Base-by-base conservation (phyloP, 2,329 filamentous ascomycete genomes). In the Paecilomyces fulvus region DNA sequence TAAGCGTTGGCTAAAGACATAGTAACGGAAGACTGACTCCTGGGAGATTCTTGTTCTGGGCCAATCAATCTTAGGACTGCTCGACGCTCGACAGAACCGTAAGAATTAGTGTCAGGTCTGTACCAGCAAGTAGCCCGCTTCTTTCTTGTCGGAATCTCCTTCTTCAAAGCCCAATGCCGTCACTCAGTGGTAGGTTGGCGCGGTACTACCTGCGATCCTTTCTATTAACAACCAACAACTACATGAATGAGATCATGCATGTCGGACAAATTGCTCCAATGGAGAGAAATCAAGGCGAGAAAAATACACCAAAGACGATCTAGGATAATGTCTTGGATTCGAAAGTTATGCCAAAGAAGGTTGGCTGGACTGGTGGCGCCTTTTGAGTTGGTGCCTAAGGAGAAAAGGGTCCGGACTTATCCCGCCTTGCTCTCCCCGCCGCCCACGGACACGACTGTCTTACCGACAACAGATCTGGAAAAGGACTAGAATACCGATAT, bases 1-100 rank as follows among this genome's bases (percentile, higher is more conserved):
- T 71, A 70, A 20, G 65, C 43, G 43, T 63, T 64, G 9, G 37
- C 17, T 3, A 49, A 25, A 14, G 37, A 43, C 37, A 67, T 69
- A 8, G 20, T 55, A 20, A 48, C 33, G n/a, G 37, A n/a, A 37
- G n/a, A 28, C 4, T 28, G n/a, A 28, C 4, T 28, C 25, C 25
- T 28, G 25, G 21, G 25, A 28, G 25, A 28, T 43, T 43, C 37
- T 5, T 43, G 7, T 9, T 43, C 17, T n/a, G 14, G 9, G 17
- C 37, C n/a, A 43, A 43, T 2, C 5, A 43, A 43, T 2, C 5
- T n/a, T 17, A 43, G 37, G 4, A 6, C 37, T 9, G 7, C 17
- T n/a, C 37, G 9, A 17, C 37, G 17, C 37, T 43, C 9, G 8
- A 43, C 17, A 20, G 37, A 17, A 43, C 20, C n/a, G 17, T 3